phyloP scores from a whole-genome alignment of 2,329 filamentous ascomycete species.

The Pleomassaria siparia region DNA sequence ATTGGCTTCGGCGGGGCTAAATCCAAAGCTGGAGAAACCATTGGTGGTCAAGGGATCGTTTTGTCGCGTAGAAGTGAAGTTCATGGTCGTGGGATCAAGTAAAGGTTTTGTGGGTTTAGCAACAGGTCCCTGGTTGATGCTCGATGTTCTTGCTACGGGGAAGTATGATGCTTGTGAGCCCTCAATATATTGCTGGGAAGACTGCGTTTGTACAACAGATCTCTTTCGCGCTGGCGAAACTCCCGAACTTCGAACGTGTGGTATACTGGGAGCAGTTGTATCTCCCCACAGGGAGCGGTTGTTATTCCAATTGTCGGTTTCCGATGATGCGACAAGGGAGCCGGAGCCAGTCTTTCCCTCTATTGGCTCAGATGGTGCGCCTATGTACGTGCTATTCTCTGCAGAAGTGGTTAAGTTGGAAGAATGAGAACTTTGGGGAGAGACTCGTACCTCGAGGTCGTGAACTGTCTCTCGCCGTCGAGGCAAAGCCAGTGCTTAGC shows the following conservation, averaged over 20 bases:
- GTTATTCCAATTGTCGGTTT: constrained; percentile 65
- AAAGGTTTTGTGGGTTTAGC: constrained; percentile 31
- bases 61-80: constrained; percentile 33
- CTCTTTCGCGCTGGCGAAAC: constrained; percentile 42
- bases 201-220: constrained; percentile 39
- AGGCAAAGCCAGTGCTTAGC: constrained; percentile 30
- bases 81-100: constrained; percentile 35
- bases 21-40: constrained; percentile 36
- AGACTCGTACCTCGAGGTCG: constrained; percentile 32
- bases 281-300: constrained; percentile 63
- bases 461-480: constrained; percentile 33
- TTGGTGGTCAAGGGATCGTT: constrained; percentile 33
- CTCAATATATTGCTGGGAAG: constrained; percentile 35
- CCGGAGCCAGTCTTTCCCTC: constrained; percentile 68
- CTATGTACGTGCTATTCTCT: constrained; percentile 34
- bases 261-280: constrained; percentile 23
- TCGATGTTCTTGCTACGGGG: constrained; percentile 23
- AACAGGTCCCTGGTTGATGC: constrained; percentile 24
- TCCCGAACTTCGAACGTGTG: constrained; percentile 40
- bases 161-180: constrained; percentile 29
- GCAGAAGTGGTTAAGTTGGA: constrained; percentile 16
- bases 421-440: neutral
- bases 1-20: constrained; percentile 32
- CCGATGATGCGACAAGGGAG: constrained; percentile 68
- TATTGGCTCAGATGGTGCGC: constrained; percentile 33